Percentiles rank a stretch among this genome's conserved stretches.
Conservation (phyloP, 371 early-diverging fungal species). For the Batkoa obscura region DNA sequence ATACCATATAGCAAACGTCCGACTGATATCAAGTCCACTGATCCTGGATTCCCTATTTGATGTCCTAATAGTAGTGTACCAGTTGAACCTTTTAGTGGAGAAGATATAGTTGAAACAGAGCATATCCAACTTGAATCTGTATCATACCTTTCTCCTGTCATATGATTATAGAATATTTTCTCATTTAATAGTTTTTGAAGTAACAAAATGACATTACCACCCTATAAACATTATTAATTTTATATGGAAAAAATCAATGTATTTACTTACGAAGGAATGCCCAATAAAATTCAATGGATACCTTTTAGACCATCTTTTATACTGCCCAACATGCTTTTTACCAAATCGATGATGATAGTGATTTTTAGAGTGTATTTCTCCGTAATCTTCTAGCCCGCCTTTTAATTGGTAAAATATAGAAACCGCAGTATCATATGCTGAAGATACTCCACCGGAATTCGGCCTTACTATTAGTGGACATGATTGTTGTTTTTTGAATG, state of each 20-base stretch:
- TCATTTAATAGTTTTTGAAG: not conserved
- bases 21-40: not conserved
- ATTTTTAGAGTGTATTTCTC: not conserved
- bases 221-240: not conserved
- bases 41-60: not conserved
- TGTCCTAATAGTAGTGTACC: not conserved
- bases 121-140: not conserved
- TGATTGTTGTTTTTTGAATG: not conserved
- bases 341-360: not conserved
- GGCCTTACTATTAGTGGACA: not conserved
- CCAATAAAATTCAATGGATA: not conserved
- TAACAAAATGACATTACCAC: not conserved
- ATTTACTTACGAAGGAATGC: not conserved
- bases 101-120: not conserved
- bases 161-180: not conserved
- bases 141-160: not conserved
- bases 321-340: not conserved
- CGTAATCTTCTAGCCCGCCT: not conserved
- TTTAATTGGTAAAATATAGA: not conserved
- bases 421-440: not conserved
- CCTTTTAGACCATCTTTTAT: not conserved
- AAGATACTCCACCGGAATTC: not conserved
- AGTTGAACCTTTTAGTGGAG: not conserved
- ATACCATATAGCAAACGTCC: not conserved
- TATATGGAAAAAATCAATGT: not conserved